Base-by-base conservation (phyloP, 2,329 filamentous ascomycete species). In the Leptographium radiaticola region DNA sequence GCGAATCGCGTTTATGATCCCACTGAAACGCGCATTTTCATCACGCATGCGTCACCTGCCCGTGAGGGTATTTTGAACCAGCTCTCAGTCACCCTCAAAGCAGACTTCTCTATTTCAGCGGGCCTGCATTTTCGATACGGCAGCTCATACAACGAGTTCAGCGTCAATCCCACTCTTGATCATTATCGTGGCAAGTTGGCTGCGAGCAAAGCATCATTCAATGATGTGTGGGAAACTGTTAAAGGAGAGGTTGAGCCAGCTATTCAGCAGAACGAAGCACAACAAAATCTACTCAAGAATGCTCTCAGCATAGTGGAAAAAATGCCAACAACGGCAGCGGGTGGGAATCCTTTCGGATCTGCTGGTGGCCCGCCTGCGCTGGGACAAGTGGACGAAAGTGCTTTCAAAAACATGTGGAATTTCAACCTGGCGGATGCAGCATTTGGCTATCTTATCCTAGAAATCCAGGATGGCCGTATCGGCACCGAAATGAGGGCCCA, bases 371-470 rank as follows among this genome's bases (percentile, higher is more conserved):
- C 82, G 51, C 73, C 78, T 52, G 79, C 81, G 55, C 84, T 88
- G 51, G 93, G 93, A 36, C 87, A 95, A 64, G 89, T 98, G 18
- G 93, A 98, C 59, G 93, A 98, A 74, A 96, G 90, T 63, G 93
- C 93, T 1, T 98, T 98, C 79, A 98, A 98, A 76, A 98, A 98
- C 68, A 97, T 97, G 93, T 98, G 93, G 93, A 98, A 98, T 70
- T 98, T 98, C 73, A 97, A 97, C 69, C 71, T 98, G 60, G 93
- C 93, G 34, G 93, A 98, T 73, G 93, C 93, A 53, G 91, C 93
- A 20, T 98, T 97, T 67, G 93, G 93, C 57, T 98, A 89, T 76
- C 76, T 98, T 51, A 89, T 97, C 16, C 72, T 98, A 55, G 93
- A 98, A 67, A 85, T 98, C 56, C 93, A 98, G 66, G 87, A 89